Evolutionary conservation across 306 rosid species (phyloP).

Genomic region (Geum urbanum): DNA sequence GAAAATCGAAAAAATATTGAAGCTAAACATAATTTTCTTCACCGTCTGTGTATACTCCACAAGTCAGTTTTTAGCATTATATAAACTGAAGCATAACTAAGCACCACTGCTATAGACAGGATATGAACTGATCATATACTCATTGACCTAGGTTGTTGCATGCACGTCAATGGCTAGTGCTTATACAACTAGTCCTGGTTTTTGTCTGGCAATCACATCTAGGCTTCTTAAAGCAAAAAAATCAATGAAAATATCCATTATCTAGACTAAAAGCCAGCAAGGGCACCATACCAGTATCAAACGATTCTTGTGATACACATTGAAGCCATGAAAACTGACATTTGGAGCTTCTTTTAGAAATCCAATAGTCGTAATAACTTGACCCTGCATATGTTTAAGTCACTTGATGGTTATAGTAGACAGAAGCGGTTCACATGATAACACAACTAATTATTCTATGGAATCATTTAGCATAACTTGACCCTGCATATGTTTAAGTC

Average conservation of each 20-base stretch:
- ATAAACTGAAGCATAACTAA: not conserved
- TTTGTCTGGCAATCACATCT: not conserved
- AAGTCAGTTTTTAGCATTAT: not conserved
- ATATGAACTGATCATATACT: not conserved
- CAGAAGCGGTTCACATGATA: slow-evolving; percentile 10
- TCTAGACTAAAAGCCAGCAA: not conserved
- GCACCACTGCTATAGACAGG: not conserved
- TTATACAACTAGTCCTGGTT: not conserved
- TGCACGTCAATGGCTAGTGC: slow-evolving; percentile 1
- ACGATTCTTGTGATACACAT: slow-evolving; percentile 89
- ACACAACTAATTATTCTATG: not conserved
- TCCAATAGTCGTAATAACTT: slow-evolving; percentile 73
- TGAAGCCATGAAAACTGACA: slow-evolving; percentile 73
- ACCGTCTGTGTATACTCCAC: not conserved
- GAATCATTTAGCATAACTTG: not conserved
- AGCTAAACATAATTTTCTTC: not conserved
- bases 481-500: slow-evolving; percentile 38
- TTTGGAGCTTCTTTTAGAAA: slow-evolving; percentile 88
- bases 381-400: slow-evolving; percentile 39
- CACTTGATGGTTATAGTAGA: slow-evolving; percentile 25
- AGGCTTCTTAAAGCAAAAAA: not conserved
- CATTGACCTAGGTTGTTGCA: not conserved
- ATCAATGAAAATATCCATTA: not conserved
- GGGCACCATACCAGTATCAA: slow-evolving; percentile 52
- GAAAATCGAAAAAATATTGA: not conserved